Percentiles rank a stretch among this genome's conserved stretches.
Conservation (phyloP, 1,139 yeast species). For the Keqinozyma sinolaborantium region DNA sequence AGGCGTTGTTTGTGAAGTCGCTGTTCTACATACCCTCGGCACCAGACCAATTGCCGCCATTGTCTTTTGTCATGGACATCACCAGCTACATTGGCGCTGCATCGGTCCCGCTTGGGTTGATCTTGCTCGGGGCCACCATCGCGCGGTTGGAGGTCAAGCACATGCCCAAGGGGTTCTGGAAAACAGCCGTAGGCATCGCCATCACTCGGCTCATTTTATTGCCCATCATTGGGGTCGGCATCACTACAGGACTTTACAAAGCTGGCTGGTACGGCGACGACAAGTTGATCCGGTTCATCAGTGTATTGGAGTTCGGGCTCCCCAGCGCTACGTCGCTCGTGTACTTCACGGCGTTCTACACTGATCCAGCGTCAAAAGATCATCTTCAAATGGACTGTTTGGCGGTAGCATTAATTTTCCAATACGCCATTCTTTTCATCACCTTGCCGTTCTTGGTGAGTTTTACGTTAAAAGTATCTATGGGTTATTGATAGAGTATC, state of each 20-base stretch:
- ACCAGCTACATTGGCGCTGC: slow-evolving; percentile 80
- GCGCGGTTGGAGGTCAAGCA: slow-evolving; percentile 61
- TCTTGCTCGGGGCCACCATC: slow-evolving; percentile 81
- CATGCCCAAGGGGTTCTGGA: slow-evolving; percentile 73
- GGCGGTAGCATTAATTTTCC: slow-evolving; percentile 67
- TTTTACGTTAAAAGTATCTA: slow-evolving; percentile 45
- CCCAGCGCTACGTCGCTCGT: slow-evolving; percentile 87
- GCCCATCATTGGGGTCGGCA: slow-evolving; percentile 45
- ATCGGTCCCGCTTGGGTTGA: slow-evolving; percentile 81
- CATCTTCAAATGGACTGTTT: slow-evolving; percentile 81
- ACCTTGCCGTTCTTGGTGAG: slow-evolving; percentile 68
- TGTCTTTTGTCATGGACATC: slow-evolving; percentile 80
- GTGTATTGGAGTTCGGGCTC: slow-evolving; percentile 71
- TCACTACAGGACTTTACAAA: slow-evolving; percentile 39
- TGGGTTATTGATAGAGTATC: slow-evolving; percentile 17
- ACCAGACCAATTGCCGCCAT: slow-evolving; percentile 80
- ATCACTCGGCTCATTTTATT: slow-evolving; percentile 29
- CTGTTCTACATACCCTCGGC: slow-evolving; percentile 49
- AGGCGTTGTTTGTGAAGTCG: slow-evolving; percentile 63
- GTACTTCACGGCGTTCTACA: slow-evolving; percentile 79
- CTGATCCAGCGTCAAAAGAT: slow-evolving; percentile 57
- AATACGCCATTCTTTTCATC: slow-evolving; percentile 58
- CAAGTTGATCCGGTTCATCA: slow-evolving; percentile 51
- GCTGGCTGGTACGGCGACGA: slow-evolving; percentile 55
- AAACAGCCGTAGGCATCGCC: slow-evolving; percentile 42